Base-by-base conservation (phyloP, 768 basidiomycete genomes). In the Auricularia cornea region DNA sequence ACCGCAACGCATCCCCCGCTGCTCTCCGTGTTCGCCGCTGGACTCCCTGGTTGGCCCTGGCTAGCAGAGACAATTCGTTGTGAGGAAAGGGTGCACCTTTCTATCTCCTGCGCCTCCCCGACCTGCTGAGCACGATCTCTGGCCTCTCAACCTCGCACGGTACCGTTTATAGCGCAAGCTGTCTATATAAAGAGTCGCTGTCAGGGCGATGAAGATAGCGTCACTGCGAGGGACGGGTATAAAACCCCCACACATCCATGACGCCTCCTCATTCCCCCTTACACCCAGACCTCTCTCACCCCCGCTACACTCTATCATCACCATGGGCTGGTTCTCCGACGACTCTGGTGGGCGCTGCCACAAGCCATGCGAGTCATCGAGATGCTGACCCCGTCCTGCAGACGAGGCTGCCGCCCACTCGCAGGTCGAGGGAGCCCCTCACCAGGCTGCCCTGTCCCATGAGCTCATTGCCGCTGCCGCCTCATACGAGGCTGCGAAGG, bases 401-500 rank as follows among this genome's bases (percentile, higher is more conserved):
- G 44, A 48, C 44, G 44, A 48, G 20, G 44, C 44, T 18, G 20
- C 16, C 20, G 44, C 44, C 44, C 44, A 48, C 44, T 20, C 20
- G 11, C 44, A 48, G 20, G 44, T 48, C 20, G 44, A 48, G 44
- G 44, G 44, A 20, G 44, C 44, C 44, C 44, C 44, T 8, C 44
- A 48, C 44, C 11, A 23, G 20, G 44, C 44, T 48, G 20, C 11
- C 11, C 20, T 48, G 11, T 48, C 32, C 40, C 62, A 63, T 40
- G 62, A 63, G 56, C 62, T 63, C 38, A 63, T 63, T 40, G 62
- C 62, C 59, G 62, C 52, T 33, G 63, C 63, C 29, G 63, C 63
- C 41, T 41, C 59, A 23, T 63, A 59, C 63, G 57, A 63, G 41
- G 63, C 63, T 30, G 59, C 33, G 18, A 52, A 59, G 29, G 63